phyloP scores from a whole-genome alignment of 805 yeast genomes.

The Candida berthetii region DNA sequence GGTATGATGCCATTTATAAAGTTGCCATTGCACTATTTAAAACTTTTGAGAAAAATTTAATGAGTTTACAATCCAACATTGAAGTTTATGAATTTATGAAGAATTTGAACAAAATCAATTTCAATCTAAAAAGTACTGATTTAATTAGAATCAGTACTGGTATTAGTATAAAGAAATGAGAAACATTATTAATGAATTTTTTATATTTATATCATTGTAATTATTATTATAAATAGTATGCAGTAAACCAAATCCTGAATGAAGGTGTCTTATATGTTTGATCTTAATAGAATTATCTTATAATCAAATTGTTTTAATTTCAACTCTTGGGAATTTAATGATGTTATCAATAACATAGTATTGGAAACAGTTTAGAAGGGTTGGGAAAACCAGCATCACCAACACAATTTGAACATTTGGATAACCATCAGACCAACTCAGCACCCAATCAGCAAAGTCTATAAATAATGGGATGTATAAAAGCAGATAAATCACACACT shows the following conservation, averaged over 20 bases:
- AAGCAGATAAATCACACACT: conserved; percentile 49
- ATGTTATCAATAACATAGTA: conserved; percentile 68
- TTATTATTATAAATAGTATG: not conserved
- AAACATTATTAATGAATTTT: not conserved
- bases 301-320: too few relatives aligned
- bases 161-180: not conserved
- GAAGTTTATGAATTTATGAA: conserved; percentile 30
- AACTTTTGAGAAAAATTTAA: conserved; percentile 25
- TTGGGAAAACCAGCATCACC: conserved; percentile 80
- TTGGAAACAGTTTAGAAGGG: conserved; percentile 69
- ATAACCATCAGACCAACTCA: conserved; percentile 78
- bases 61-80: conserved; percentile 20
- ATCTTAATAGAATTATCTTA: not conserved
- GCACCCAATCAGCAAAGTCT: conserved; percentile 60
- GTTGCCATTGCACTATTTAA: conserved; percentile 30
- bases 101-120: conserved; percentile 20
- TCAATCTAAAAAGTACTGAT: conserved; percentile 19
- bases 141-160: conserved; percentile 12
- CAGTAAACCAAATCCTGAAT: not conserved
- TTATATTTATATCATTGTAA: not conserved
- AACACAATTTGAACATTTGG: conserved; percentile 81
- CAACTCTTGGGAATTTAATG: conserved; percentile 45
- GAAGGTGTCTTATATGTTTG: too few relatives aligned
- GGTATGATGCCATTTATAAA: conserved; percentile 29
- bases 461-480: conserved; percentile 65